Conservation (phyloP, 78 protist species). For the Chrysochromulina tobinii region DNA sequence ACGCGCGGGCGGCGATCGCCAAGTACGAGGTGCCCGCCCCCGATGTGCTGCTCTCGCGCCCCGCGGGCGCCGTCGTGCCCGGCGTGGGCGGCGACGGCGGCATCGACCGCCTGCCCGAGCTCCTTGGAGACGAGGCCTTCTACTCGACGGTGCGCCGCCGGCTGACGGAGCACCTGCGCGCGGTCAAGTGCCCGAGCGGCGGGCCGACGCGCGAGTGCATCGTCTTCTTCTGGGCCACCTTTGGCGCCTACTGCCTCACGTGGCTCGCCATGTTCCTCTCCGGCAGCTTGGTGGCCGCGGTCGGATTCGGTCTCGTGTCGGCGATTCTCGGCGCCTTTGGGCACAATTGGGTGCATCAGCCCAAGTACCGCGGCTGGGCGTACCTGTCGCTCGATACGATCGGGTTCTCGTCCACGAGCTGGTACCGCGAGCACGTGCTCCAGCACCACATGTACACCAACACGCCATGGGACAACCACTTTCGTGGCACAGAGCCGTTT, state of each 20-base stretch:
- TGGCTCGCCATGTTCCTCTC: neutral
- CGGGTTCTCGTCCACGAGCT: neutral
- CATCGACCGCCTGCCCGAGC: neutral
- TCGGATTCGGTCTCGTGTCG: neutral
- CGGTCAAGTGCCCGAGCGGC: neutral
- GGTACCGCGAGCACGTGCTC: neutral
- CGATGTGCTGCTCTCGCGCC: neutral
- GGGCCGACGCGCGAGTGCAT: neutral
- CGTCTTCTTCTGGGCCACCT: neutral
- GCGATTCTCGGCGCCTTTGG: conserved; percentile 13
- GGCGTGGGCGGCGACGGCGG: neutral
- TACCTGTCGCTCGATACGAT: neutral
- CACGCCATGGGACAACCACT: conserved; percentile 21
- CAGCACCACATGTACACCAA: conserved; percentile 16
- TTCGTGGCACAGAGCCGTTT: neutral
- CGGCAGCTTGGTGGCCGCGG: neutral
- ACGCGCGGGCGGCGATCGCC: neutral
- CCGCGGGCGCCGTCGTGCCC: neutral
- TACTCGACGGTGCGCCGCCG: neutral
- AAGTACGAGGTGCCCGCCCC: conserved; percentile 14
- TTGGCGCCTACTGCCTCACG: neutral
- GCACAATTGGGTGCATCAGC: conserved; percentile 21
- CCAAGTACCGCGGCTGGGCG: neutral
- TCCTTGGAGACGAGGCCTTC: neutral
- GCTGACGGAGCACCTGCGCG: neutral